phyloP scores from a whole-genome alignment of 371 early-diverging fungal genomes.

The Mortierella sp. region DNA sequence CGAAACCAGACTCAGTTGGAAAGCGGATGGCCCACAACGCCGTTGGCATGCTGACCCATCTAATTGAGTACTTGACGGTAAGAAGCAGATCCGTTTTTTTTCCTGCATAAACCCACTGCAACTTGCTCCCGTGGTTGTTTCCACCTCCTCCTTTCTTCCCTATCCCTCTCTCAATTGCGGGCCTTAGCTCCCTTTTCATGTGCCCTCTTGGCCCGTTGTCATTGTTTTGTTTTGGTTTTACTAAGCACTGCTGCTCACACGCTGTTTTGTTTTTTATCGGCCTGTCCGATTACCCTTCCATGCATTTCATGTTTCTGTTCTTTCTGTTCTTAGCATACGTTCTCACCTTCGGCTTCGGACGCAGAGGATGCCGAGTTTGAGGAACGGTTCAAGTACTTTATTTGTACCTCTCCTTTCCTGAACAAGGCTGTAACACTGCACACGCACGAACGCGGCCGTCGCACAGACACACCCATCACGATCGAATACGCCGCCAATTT shows the following conservation, averaged over 20 bases:
- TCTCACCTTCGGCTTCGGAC: conserved; percentile 64
- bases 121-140: not conserved
- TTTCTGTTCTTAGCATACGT: conserved; percentile 50
- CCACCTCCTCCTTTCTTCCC: not conserved
- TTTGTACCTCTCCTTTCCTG: conserved; percentile 75
- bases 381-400: conserved; percentile 76
- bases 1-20: conserved; percentile 33
- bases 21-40: conserved; percentile 42
- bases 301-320: not conserved
- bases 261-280: not conserved
- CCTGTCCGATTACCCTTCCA: not conserved
- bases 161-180: conserved; percentile 9
- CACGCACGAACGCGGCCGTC: conserved; percentile 58
- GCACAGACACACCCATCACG: conserved; percentile 42
- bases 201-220: not conserved
- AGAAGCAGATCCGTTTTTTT: conserved; percentile 7
- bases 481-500: conserved; percentile 50
- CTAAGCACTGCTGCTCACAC: conserved; percentile 10
- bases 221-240: conserved; percentile 2
- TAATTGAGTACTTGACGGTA: conserved; percentile 55
- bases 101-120: not conserved
- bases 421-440: conserved; percentile 66
- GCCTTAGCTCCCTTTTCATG: conserved; percentile 14
- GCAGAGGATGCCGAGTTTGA: conserved; percentile 74
- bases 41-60: conserved; percentile 36